Base-by-base conservation (phyloP, 371 early-diverging fungal species). In the Mycotypha africana region DNA sequence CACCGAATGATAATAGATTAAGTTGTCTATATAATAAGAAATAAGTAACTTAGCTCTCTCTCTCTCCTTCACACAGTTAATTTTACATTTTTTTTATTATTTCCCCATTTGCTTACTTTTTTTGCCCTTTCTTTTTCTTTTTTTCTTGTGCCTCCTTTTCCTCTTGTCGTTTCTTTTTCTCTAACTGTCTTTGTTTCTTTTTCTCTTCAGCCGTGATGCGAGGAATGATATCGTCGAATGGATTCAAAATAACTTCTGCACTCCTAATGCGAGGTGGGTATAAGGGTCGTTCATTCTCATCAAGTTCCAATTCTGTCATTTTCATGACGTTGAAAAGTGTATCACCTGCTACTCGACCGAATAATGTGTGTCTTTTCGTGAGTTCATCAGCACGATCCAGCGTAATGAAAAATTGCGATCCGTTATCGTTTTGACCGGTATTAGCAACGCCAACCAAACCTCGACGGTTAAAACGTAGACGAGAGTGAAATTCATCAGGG, bases 391-490 rank as follows among this genome's bases (percentile, higher is more conserved):
- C 80, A 5, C 83, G 69, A 51, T 86, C 92, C 17, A 97, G 75
- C 0, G 97, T 96, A 42, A 97, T 88, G 58, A 97, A 97, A 58
- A 97, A 97, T 66, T 97, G 97, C 45, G 87, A 87, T 22, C 75
- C 75, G 64, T 94, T 94, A 36, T 85, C 81, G 45, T 91, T 73
- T 24, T 66, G 61, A 0, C 88, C 91, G 0, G 89, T 79, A 47
- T 89, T 94, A 3, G 97, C 97, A 86, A 95, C 89, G 2, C 86
- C 95, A 1, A 95, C 79, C 14, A 95, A 50, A 2, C 97, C 97
- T 26, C 96, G 81, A 16, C 92, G 83, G 38, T 72, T 81, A 56
- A 93, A 95, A 23, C 91, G 78, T 42, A 97, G 63, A 6, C 96
- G 82, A 0, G 93, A 86, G 61, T 96, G 95, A 56, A 89, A 89